Conservation (phyloP, 2,329 filamentous ascomycete species). For the Escovopsis sp. region DNA sequence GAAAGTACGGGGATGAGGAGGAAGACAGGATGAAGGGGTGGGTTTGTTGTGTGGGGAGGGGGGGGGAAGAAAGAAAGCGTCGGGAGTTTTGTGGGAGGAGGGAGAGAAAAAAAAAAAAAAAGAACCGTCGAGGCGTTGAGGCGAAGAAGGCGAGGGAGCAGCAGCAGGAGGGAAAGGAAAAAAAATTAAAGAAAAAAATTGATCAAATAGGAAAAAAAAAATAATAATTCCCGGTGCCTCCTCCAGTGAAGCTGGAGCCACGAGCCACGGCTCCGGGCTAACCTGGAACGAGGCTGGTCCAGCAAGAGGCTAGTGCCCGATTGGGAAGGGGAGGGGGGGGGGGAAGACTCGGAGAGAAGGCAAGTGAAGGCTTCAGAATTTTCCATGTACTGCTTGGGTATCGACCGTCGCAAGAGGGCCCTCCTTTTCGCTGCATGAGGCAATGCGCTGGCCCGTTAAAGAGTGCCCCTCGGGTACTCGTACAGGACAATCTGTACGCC, state of each 20-base stretch:
- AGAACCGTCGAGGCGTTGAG: conserved; percentile 4
- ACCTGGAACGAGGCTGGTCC: conserved; percentile 6
- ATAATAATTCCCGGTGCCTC: conserved; percentile 16
- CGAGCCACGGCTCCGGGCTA: neutral
- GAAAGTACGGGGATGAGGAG: conserved; percentile 17
- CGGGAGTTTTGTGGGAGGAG: conserved; percentile 6
- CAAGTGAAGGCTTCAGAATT: too few species aligned
- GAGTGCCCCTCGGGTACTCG: too few species aligned
- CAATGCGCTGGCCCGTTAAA: too few species aligned
- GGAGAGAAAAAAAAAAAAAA: conserved; percentile 11
- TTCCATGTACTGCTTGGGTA: too few species aligned
- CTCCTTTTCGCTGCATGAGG: too few species aligned
- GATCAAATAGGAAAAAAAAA: conserved; percentile 8
- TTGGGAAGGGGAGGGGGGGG: conserved; percentile 1
- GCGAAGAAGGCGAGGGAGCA: conserved; percentile 14
- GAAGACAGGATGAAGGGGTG: neutral
- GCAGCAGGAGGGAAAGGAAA: conserved; percentile 4
- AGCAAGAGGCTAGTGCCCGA: conserved; percentile 18
- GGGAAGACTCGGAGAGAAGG: too few species aligned
- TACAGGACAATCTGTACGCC: too few species aligned
- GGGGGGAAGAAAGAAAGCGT: conserved; percentile 13
- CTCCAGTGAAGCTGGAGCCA: conserved; percentile 11
- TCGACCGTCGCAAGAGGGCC: too few species aligned
- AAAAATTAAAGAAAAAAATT: conserved; percentile 6
- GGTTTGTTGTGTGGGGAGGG: conserved; percentile 11